Conservation (phyloP, 1,139 yeast species). For the Yueomyces sp. region DNA sequence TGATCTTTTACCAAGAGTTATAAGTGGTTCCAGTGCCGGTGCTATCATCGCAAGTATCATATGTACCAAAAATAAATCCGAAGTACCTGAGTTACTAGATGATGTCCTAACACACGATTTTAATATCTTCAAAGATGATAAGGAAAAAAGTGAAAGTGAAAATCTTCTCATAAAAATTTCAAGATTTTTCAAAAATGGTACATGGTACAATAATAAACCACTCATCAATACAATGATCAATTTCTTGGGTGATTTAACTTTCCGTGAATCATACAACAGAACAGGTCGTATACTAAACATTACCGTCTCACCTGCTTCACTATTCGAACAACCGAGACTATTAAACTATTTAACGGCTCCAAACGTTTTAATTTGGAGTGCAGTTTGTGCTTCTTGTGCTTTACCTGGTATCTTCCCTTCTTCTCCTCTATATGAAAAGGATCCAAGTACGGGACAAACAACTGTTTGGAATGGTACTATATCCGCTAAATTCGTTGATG, state of each 20-base stretch:
- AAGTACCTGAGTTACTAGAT: constrained; percentile 43
- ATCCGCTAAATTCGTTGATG: constrained; percentile 79
- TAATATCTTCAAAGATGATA: constrained; percentile 55
- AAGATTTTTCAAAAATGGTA: constrained; percentile 42
- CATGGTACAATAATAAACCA: constrained; percentile 73
- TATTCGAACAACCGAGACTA: constrained; percentile 70
- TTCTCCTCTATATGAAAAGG: constrained; percentile 73
- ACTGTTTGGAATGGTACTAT: constrained; percentile 63
- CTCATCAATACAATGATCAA: constrained; percentile 61
- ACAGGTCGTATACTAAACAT: constrained; percentile 79
- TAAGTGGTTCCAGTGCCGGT: constrained; percentile 96
- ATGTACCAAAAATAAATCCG: constrained; percentile 64
- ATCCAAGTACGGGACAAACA: constrained; percentile 46
- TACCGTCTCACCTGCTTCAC: constrained; percentile 77
- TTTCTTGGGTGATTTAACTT: constrained; percentile 83
- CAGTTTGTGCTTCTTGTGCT: constrained; percentile 94
- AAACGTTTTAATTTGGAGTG: constrained; percentile 88
- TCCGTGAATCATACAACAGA: constrained; percentile 84
- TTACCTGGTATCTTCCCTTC: constrained; percentile 87
- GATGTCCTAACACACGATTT: constrained; percentile 47
- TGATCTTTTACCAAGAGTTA: constrained; percentile 68
- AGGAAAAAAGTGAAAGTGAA: constrained; percentile 30
- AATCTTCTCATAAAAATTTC: constrained; percentile 39
- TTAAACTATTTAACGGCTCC: constrained; percentile 90
- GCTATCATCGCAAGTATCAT: constrained; percentile 85